Conservation (phyloP, 140 eudicot species). For the Stevia rebaudiana region DNA sequence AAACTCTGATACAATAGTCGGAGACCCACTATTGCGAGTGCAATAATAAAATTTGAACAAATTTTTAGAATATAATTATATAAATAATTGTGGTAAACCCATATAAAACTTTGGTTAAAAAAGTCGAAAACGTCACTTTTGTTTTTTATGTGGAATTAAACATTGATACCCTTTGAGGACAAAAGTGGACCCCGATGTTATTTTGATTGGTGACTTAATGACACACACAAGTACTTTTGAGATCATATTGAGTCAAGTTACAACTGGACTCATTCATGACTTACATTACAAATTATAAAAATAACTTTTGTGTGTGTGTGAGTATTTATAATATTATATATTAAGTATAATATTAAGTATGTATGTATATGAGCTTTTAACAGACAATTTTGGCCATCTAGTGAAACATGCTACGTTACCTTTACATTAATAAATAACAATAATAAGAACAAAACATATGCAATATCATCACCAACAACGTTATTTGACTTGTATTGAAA, state of each 20-base stretch:
- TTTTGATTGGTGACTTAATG: conserved; percentile 4
- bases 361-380: not conserved
- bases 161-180: not conserved
- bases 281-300: conserved; percentile 22
- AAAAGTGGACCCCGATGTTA: conserved; percentile 23
- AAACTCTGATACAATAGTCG: too few relatives aligned
- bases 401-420: conserved; percentile 25
- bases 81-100: not conserved
- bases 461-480: conserved; percentile 9
- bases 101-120: conserved; percentile 2
- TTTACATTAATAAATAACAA: conserved; percentile 17
- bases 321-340: not conserved
- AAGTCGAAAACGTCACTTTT: conserved; percentile 14
- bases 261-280: conserved; percentile 28
- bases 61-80: not conserved
- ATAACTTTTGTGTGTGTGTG: conserved; percentile 3
- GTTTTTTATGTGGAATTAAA: conserved; percentile 17
- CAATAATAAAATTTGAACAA: not conserved
- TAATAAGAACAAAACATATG: conserved; percentile 13
- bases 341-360: not conserved
- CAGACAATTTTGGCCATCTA: conserved; percentile 13
- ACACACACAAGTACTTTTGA: conserved; percentile 9
- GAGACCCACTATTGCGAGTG: not conserved
- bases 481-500: conserved; percentile 15
- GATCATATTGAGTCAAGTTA: conserved; percentile 4